Evolutionary conservation across 2,329 filamentous ascomycete genomes (phyloP), one percentile per base, ranked within the genome.

Genomic region (Ilyonectria mors-panacis): DNA sequence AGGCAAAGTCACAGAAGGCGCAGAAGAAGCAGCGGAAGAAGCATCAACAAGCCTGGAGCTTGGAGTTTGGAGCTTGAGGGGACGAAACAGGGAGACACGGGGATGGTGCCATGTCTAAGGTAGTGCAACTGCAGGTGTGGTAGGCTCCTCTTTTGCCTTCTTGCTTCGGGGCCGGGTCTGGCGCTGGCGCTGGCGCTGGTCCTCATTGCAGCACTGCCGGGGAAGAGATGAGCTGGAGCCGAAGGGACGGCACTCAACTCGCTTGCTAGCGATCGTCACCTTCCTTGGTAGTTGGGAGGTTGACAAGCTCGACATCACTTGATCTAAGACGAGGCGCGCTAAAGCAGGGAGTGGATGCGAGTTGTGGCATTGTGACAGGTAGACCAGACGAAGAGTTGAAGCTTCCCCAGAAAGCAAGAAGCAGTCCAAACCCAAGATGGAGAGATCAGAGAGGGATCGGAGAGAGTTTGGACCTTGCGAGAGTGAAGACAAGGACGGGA

Each of bases 271-370:
- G 33, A 58, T 59, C 67, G 54, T 73, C 70, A 73, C 75, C 72
- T 47, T 44, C 65, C 37, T 35, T 57, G n/a, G 33, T 30, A 35
- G 50, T n/a, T 21, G 44, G 50, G 59, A 55, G 58, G 59, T 57
- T 69, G 63, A 66, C 60, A 63, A 62, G 47, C 59, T 48, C 61
- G 50, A 57, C 64, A 66, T 75, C 73, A 75, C 66, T 75, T 75
- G 73, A 75, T 74, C 67, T 70, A 30, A 68, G 64, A 63, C 61
- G 51, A 54, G 65, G 54, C 62, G 59, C 73, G 70, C 73, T 72
- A 75, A 62, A 17, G 33, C 21, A 54, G 10, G 19, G 19, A 59
- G 48, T 37, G 33, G 33, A 59, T 58, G 59, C 47, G 59, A 61
- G 65, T 65, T 65, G 67, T 54, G 67, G 54, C 68, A 65, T 53